phyloP scores from a whole-genome alignment of 2,329 filamentous ascomycete genomes.

The Teratosphaeria epicoccoides region DNA sequence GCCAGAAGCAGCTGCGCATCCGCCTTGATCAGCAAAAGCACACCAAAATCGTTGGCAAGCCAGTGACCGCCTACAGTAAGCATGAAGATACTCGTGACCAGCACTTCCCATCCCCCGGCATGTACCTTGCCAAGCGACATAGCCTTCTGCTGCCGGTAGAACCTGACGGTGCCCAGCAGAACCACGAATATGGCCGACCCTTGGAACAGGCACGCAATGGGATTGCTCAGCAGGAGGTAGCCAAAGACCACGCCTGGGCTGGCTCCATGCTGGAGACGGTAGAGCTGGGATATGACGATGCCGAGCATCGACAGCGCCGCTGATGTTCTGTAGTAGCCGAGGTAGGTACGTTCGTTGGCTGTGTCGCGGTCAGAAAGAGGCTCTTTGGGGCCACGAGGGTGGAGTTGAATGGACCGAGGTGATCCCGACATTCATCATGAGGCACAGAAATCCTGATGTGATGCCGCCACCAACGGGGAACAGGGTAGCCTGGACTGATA shows the following conservation, averaged over 20 bases:
- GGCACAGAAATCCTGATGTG: slow-evolving; percentile 43
- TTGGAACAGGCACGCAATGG: slow-evolving; percentile 44
- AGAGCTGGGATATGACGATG: slow-evolving; percentile 56
- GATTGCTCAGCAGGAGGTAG: slow-evolving; percentile 51
- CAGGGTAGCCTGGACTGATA: slow-evolving; percentile 5
- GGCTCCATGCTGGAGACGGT: slow-evolving; percentile 46
- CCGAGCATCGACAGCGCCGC: slow-evolving; percentile 58
- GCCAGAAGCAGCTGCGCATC: slow-evolving; percentile 7
- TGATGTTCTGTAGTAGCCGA: slow-evolving; percentile 62
- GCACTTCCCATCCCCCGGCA: slow-evolving; percentile 50
- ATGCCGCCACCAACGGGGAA: slow-evolving; percentile 33
- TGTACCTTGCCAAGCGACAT: slow-evolving; percentile 48
- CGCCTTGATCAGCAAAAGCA: background rate
- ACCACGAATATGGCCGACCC: slow-evolving; percentile 39
- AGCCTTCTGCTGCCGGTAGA: slow-evolving; percentile 51
- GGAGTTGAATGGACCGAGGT: slow-evolving; percentile 40
- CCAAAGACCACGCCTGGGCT: slow-evolving; percentile 40
- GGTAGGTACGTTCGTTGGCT: slow-evolving; percentile 67
- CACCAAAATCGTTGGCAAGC: background rate
- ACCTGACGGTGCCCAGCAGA: slow-evolving; percentile 46
- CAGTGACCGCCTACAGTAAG: slow-evolving; percentile 26
- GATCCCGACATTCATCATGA: slow-evolving; percentile 42
- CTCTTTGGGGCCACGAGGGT: background rate
- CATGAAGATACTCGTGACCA: slow-evolving; percentile 36
- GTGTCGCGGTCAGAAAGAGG: slow-evolving; percentile 2